phyloP scores from a whole-genome alignment of 2,329 filamentous ascomycete species.

The Chalara sp. region DNA sequence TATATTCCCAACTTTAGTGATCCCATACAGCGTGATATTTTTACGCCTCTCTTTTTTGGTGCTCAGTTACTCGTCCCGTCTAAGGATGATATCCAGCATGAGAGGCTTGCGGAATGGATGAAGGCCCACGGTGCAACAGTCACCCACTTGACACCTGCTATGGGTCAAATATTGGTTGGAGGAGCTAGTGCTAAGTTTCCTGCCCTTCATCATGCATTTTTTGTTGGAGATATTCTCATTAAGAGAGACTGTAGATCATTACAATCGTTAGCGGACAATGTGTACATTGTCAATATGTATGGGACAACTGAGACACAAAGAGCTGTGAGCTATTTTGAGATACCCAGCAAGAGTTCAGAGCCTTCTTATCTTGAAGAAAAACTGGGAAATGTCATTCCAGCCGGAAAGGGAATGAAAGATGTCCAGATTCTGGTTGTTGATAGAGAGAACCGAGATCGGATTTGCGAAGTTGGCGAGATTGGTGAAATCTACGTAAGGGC shows the following conservation, averaged over 20 bases:
- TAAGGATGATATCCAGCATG: slow-evolving; percentile 78
- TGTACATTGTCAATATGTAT: slow-evolving; percentile 77
- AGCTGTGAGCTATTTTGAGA: slow-evolving; percentile 75
- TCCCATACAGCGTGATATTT: slow-evolving; percentile 68
- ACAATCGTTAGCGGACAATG: slow-evolving; percentile 69
- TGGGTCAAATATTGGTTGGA: slow-evolving; percentile 92
- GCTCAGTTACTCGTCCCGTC: slow-evolving; percentile 73
- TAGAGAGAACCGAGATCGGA: slow-evolving; percentile 52
- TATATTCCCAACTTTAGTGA: neutral
- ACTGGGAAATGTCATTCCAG: slow-evolving; percentile 72
- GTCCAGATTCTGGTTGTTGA: slow-evolving; percentile 84
- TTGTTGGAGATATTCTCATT: slow-evolving; percentile 85
- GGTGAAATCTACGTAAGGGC: slow-evolving; percentile 82
- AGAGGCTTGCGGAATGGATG: slow-evolving; percentile 86
- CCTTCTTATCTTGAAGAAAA: slow-evolving; percentile 54
- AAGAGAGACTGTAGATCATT: slow-evolving; percentile 73
- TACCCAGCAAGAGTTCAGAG: slow-evolving; percentile 59
- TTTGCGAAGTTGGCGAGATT: slow-evolving; percentile 74
- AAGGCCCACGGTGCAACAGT: slow-evolving; percentile 65
- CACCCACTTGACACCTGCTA: slow-evolving; percentile 88
- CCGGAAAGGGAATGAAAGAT: slow-evolving; percentile 78
- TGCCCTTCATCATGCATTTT: slow-evolving; percentile 72
- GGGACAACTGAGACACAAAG: slow-evolving; percentile 82
- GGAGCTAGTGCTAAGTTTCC: slow-evolving; percentile 74
- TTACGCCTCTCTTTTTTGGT: slow-evolving; percentile 83